A percentile compares a stretch with the other conserved stretches of the same genome.
Conservation (phyloP, 2,329 filamentous ascomycete species). For the Colletotrichum sp. region DNA sequence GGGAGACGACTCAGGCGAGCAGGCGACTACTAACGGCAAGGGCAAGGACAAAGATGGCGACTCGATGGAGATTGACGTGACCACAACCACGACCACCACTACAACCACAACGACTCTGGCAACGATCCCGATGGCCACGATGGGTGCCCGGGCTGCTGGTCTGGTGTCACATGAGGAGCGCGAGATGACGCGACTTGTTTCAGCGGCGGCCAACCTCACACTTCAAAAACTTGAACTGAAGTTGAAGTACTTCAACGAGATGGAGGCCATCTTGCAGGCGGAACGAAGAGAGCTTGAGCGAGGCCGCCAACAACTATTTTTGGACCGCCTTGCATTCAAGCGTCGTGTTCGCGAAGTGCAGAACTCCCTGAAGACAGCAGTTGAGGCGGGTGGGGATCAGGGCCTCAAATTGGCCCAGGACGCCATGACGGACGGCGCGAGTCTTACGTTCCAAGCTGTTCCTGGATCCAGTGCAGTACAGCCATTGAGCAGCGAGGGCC, state of each 20-base stretch:
- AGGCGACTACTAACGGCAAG: constrained; percentile 56
- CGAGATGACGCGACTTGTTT: constrained; percentile 93
- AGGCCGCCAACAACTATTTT: constrained; percentile 88
- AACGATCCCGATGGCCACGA: constrained; percentile 83
- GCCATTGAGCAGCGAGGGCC: constrained; percentile 59
- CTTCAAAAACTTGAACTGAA: constrained; percentile 96
- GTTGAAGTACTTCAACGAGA: constrained; percentile 93
- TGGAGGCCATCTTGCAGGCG: constrained; percentile 89
- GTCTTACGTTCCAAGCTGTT: constrained; percentile 57
- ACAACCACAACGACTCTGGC: constrained; percentile 62
- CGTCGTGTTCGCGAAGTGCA: constrained; percentile 85
- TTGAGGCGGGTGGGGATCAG: constrained; percentile 53
- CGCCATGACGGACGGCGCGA: constrained; percentile 51
- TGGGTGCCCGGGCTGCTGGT: constrained; percentile 84
- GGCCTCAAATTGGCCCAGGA: constrained; percentile 53
- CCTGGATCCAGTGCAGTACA: constrained; percentile 50
- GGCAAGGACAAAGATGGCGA: constrained; percentile 62
- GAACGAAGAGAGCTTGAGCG: constrained; percentile 93
- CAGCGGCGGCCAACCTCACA: constrained; percentile 90
- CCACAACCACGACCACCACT: constrained; percentile 51
- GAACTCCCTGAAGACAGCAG: constrained; percentile 69
- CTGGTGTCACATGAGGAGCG: constrained; percentile 96
- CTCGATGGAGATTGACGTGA: constrained; percentile 68
- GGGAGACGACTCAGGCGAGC: constrained; percentile 39
- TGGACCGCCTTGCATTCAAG: constrained; percentile 90